Evolutionary conservation across 2,329 filamentous ascomycete genomes (phyloP).

Genomic region (Ophiocordyceps sinensis): DNA sequence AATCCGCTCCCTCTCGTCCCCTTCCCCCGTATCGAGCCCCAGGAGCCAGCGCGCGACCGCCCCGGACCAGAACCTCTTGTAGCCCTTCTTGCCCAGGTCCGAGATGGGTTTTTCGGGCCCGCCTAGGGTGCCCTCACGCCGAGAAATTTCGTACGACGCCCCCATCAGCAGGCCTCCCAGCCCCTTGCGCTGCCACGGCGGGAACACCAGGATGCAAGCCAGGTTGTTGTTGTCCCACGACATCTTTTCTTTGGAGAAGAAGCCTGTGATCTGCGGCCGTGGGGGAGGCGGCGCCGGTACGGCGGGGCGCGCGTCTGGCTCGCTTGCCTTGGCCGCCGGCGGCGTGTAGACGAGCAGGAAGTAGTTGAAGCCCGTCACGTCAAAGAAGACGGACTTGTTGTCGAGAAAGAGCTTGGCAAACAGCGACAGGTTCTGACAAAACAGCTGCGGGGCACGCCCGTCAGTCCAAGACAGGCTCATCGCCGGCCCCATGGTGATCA

Average conservation of each 20-base stretch:
- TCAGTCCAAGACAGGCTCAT: background rate
- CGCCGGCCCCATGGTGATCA: constrained; percentile 3
- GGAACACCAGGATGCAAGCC: constrained; percentile 90
- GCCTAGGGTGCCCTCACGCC: constrained; percentile 68
- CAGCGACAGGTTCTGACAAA: constrained; percentile 87
- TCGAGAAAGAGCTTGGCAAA: constrained; percentile 97
- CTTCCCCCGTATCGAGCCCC: constrained; percentile 16
- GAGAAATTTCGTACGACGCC: constrained; percentile 81
- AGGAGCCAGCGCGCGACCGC: constrained; percentile 64
- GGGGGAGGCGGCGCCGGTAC: constrained; percentile 4
- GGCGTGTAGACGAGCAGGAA: constrained; percentile 73
- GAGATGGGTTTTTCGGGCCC: constrained; percentile 91
- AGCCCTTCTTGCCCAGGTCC: constrained; percentile 69
- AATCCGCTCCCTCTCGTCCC: constrained; percentile 21
- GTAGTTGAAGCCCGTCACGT: constrained; percentile 87
- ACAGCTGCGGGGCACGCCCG: constrained; percentile 38
- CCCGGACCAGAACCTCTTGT: constrained; percentile 73
- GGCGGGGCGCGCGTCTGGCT: background rate
- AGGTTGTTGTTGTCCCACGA: constrained; percentile 98
- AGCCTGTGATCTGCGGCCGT: constrained; percentile 54
- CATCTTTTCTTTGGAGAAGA: constrained; percentile 98
- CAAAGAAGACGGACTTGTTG: constrained; percentile 97
- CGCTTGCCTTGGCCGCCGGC: constrained; percentile 8
- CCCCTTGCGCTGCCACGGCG: constrained; percentile 85
- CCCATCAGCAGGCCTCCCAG: constrained; percentile 84